These are phyloP conservation scores for Hippophae tibetana DNA, from an alignment of 306 rosid species.

Conservation along the genomic window DNA sequence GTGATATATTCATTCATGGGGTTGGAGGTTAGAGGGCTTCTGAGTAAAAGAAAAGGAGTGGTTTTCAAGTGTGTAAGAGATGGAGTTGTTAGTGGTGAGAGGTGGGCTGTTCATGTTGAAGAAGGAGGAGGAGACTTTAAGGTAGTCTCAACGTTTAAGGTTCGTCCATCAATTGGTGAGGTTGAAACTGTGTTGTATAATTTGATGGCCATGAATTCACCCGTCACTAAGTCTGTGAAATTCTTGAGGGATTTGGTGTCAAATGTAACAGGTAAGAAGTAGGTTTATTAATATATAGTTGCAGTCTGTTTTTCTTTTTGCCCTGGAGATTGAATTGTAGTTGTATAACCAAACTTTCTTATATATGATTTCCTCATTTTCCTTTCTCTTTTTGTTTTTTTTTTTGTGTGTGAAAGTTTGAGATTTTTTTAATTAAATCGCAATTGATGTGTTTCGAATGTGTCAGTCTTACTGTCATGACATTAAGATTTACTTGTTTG, in stretches of 20 bases:
- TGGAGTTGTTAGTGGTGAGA: conserved; percentile 81
- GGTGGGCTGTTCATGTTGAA: conserved; percentile 67
- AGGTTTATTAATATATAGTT: conserved; percentile 4
- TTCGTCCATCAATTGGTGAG: conserved; percentile 56
- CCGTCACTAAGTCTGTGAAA: conserved; percentile 74
- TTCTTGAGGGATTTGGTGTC: conserved; percentile 75
- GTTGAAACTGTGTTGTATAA: conserved; percentile 85
- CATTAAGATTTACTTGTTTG: too few relatives aligned
- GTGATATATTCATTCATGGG: conserved; percentile 75
- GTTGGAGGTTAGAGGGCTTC: conserved; percentile 68
- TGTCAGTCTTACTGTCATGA: too few relatives aligned
- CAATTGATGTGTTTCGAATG: too few relatives aligned
- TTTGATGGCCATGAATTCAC: conserved; percentile 82
- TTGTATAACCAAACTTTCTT: too few relatives aligned
- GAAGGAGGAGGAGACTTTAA: conserved; percentile 71
- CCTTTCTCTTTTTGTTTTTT: too few relatives aligned
- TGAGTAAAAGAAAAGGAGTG: conserved; percentile 69
- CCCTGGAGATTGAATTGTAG: too few relatives aligned
- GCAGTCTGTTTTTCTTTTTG: too few relatives aligned
- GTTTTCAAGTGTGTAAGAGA: conserved; percentile 66
- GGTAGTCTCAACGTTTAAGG: conserved; percentile 47
- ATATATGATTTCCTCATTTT: too few relatives aligned
- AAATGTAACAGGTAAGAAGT: conserved; percentile 71
- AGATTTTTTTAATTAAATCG: too few relatives aligned
- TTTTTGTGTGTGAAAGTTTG: too few relatives aligned